Evolutionary conservation across 2,329 filamentous ascomycete species (phyloP).

Genomic region (Phyllosticta ampelicida): DNA sequence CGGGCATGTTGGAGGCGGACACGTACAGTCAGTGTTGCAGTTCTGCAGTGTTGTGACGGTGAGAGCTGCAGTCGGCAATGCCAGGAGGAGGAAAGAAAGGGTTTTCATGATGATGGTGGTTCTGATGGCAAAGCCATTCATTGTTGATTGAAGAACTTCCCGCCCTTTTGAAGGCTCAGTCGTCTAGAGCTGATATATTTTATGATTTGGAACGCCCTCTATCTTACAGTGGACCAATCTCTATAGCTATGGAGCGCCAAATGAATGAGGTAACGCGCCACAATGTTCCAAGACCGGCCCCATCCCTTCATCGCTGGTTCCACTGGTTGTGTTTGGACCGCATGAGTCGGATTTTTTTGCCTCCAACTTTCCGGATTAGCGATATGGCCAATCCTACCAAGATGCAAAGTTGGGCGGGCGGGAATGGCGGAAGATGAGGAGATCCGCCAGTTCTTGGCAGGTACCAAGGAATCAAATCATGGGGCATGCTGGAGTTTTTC

Average conservation of each 20-base stretch:
- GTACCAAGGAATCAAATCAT: background rate
- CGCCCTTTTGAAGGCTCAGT: slow-evolving; percentile 1
- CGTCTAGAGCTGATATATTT: slow-evolving; percentile 4
- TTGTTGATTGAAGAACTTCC: no score
- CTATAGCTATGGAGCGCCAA: background rate
- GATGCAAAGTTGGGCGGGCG: background rate
- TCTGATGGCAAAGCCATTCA: no score
- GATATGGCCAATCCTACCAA: background rate
- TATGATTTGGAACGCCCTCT: background rate
- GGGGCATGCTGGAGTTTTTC: background rate
- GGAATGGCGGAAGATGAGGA: slow-evolving; percentile 3
- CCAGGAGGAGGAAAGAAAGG: background rate
- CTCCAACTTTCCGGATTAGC: background rate
- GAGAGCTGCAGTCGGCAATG: background rate
- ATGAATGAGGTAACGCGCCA: background rate
- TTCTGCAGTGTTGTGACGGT: background rate
- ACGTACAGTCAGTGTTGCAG: background rate
- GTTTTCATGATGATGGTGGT: slow-evolving; percentile 1
- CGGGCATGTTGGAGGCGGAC: slow-evolving; percentile 1
- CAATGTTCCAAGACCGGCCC: background rate
- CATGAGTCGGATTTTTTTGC: background rate
- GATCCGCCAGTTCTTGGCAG: background rate
- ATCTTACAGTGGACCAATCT: background rate
- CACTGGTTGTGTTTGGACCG: background rate
- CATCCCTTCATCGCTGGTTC: background rate